These are phyloP conservation scores for Plasmodium sp. DNA, from an alignment of 169 alveolate genomes.

Conservation along the genomic window DNA sequence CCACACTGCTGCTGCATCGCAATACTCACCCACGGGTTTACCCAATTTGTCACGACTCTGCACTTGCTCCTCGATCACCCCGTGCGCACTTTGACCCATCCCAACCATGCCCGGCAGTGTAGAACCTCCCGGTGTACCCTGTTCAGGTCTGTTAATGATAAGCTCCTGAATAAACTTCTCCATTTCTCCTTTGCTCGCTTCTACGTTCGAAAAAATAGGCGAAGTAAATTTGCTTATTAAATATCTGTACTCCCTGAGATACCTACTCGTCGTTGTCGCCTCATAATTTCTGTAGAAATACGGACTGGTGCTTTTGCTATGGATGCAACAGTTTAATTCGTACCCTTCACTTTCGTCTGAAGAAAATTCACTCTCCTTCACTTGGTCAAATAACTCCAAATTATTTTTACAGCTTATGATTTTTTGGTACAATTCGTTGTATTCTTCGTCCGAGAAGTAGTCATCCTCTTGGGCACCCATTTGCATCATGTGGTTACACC, in stretches of 20 bases:
- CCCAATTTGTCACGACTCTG: background rate
- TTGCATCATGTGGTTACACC: background rate
- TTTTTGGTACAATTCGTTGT: constrained; percentile 32
- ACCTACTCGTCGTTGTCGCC: constrained; percentile 11
- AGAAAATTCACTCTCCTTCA: constrained; percentile 12
- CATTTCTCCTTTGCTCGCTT: constrained; percentile 29
- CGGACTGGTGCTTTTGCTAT: constrained; percentile 35
- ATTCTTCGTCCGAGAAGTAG: constrained; percentile 18
- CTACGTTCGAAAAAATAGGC: constrained; percentile 35
- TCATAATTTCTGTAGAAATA: constrained; percentile 48
- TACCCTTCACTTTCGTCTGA: constrained; percentile 74
- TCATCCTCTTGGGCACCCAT: background rate
- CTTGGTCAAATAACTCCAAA: constrained; percentile 1
- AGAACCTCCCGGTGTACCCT: background rate
- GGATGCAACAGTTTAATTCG: constrained; percentile 65
- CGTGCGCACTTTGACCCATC: background rate
- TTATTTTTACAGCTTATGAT: background rate
- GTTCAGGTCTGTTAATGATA: constrained; percentile 20
- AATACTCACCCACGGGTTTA: background rate
- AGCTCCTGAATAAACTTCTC: constrained; percentile 36
- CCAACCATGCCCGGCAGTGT: background rate
- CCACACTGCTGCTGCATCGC: background rate
- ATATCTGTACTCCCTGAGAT: constrained; percentile 56
- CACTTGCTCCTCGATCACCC: background rate
- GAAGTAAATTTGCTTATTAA: constrained; percentile 57